Evolutionary conservation across 768 basidiomycete species (phyloP).

Genomic region (Calocybe gangraenosa): DNA sequence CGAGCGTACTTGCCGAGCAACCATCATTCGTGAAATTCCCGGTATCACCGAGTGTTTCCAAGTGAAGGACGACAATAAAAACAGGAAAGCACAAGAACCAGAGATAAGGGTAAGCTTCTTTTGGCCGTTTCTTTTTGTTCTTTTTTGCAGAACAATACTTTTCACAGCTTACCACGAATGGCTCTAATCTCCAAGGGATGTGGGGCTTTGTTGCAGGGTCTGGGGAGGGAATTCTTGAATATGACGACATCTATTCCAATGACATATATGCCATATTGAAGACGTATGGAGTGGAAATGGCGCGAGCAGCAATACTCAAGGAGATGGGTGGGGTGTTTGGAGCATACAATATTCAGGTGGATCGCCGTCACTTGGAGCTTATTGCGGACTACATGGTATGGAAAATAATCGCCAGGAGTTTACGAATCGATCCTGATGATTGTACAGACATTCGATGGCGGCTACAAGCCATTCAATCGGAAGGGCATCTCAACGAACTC

Average conservation of each 20-base stretch:
- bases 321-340: conserved; percentile 92
- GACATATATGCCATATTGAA: conserved; percentile 89
- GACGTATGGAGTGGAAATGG: conserved; percentile 97
- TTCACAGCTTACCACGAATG: conserved; percentile 77
- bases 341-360: conserved; percentile 94
- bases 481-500: conserved; percentile 90
- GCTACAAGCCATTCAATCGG: conserved; percentile 97
- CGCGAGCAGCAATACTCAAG: conserved; percentile 81
- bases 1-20: conserved; percentile 79
- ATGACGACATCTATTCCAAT: conserved; percentile 85
- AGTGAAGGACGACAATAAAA: conserved; percentile 51
- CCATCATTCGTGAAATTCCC: conserved; percentile 86
- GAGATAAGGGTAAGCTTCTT: conserved; percentile 41
- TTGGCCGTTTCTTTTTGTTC: not conserved
- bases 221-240: conserved; percentile 62
- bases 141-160: not conserved
- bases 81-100: conserved; percentile 40
- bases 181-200: conserved; percentile 87
- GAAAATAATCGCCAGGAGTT: too few relatives aligned
- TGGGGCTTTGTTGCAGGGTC: conserved; percentile 67
- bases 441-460: conserved; percentile 90
- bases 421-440: conserved; percentile 1
- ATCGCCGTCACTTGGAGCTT: conserved; percentile 89
- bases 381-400: conserved; percentile 99
- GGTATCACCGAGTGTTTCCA: conserved; percentile 88